Evolutionary conservation across 2,329 filamentous ascomycete species (phyloP).

Genomic region (Aspergillus quadrilineatus): DNA sequence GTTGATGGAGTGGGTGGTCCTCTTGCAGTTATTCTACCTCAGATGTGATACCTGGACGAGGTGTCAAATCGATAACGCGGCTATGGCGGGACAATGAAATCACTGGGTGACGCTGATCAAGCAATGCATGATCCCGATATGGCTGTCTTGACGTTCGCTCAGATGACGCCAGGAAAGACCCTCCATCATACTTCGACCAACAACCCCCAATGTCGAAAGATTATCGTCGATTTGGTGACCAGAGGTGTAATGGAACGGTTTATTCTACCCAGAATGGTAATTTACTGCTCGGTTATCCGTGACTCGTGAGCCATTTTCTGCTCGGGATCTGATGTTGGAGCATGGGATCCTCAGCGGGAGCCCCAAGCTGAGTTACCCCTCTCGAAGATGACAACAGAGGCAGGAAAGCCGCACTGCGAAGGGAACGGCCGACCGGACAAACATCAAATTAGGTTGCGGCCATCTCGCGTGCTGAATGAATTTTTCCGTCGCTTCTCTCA

Average conservation of each 20-base stretch:
- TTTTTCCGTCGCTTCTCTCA: conserved; percentile 9
- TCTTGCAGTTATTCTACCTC: not conserved
- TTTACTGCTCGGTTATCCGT: not conserved
- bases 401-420: not conserved
- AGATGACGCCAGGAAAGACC: conserved; percentile 18
- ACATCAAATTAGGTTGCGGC: conserved; percentile 15
- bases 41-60: conserved; percentile 3
- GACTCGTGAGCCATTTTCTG: not conserved
- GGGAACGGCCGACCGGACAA: not conserved
- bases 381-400: conserved; percentile 3
- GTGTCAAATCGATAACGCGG: conserved; percentile 16
- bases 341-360: not conserved
- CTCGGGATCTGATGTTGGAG: not conserved
- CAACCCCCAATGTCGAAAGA: too few relatives aligned
- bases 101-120: not conserved
- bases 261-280: not conserved
- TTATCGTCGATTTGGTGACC: not conserved
- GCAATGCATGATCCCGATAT: conserved; percentile 2
- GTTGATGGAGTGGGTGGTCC: not conserved
- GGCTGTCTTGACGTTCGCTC: not conserved
- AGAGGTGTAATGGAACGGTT: conserved; percentile 1
- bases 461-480: conserved; percentile 17
- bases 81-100: conserved; percentile 19
- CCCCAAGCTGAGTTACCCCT: conserved; percentile 4
- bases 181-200: not conserved